Conservation (phyloP, 495 filamentous ascomycete genomes). For the Cercophora sp. region DNA sequence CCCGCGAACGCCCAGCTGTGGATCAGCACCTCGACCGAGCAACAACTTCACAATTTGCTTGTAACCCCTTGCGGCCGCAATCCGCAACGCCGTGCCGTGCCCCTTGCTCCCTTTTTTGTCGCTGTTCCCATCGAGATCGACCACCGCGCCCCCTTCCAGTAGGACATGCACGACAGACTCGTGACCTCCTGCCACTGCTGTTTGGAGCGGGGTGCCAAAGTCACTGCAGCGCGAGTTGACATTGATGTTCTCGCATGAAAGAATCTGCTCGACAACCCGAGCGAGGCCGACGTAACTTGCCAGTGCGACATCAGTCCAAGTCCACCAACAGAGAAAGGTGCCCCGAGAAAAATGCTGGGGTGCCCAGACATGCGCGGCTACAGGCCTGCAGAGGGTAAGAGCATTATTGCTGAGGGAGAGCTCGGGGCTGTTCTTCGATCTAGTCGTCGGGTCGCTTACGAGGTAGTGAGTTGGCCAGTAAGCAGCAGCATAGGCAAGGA, state of each 20-base stretch:
- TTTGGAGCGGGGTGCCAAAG: constrained; percentile 15
- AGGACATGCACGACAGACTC: constrained; percentile 19
- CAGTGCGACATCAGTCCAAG: constrained; percentile 5
- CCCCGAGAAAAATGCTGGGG: constrained; percentile 5
- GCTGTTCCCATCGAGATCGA: constrained; percentile 12
- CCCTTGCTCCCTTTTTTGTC: not conserved
- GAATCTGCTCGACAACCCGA: constrained; percentile 1
- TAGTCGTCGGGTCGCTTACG: constrained; percentile 9
- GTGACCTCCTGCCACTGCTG: constrained; percentile 18
- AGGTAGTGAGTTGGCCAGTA: constrained; percentile 19
- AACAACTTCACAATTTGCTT: not conserved
- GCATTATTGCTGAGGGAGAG: not conserved
- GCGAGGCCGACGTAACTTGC: constrained; percentile 13
- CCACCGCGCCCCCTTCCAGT: constrained; percentile 15
- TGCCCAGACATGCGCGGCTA: not conserved
- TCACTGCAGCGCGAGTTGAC: not conserved
- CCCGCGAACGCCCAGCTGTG: not conserved
- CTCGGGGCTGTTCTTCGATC: not conserved
- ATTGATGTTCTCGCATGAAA: not conserved
- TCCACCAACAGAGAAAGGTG: not conserved
- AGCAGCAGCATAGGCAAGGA: constrained; percentile 19
- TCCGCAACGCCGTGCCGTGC: not conserved
- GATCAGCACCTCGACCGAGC: not conserved
- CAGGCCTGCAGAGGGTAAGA: not conserved
- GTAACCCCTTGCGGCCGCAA: not conserved